A percentile compares a stretch with the other conserved stretches of the same genome.
These are phyloP conservation scores for Phragmites australis DNA, from an alignment of 176 grass and related monocot species.

Conservation along the genomic window DNA sequence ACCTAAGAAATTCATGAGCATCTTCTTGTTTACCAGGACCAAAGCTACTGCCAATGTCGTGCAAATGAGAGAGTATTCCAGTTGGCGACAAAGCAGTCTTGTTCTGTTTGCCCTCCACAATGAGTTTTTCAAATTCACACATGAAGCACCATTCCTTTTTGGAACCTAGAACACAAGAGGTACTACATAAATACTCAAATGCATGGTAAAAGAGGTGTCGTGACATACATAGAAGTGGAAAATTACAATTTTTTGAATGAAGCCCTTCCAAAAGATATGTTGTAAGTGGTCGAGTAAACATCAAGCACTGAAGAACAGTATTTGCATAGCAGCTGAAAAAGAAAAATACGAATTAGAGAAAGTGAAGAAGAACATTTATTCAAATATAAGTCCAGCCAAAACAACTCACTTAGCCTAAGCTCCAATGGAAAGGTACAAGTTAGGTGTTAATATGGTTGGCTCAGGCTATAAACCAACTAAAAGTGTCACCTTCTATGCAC, in stretches of 20 bases:
- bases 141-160: constrained; percentile 89
- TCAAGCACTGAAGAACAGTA: constrained; percentile 93
- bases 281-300: constrained; percentile 83
- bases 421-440: background rate
- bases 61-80: constrained; percentile 78
- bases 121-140: constrained; percentile 90
- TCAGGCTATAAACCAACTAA: background rate
- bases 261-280: constrained; percentile 77
- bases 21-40: constrained; percentile 86
- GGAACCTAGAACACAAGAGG: constrained; percentile 48
- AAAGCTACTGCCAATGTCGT: constrained; percentile 71
- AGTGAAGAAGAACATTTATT: constrained; percentile 12
- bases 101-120: constrained; percentile 56
- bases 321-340: constrained; percentile 92
- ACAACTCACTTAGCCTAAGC: background rate
- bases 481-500: background rate
- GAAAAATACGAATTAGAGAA: constrained; percentile 33
- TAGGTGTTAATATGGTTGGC: background rate
- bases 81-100: constrained; percentile 66
- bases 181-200: constrained; percentile 29
- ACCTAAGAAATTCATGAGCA: constrained; percentile 98
- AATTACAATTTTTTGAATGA: constrained; percentile 91
- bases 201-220: background rate
- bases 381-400: constrained; percentile 27
- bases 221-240: constrained; percentile 17